Evolutionary conservation across 2,329 filamentous ascomycete genomes (phyloP), one percentile per base, ranked within the genome.

Genomic region (Blumeria graminis): DNA sequence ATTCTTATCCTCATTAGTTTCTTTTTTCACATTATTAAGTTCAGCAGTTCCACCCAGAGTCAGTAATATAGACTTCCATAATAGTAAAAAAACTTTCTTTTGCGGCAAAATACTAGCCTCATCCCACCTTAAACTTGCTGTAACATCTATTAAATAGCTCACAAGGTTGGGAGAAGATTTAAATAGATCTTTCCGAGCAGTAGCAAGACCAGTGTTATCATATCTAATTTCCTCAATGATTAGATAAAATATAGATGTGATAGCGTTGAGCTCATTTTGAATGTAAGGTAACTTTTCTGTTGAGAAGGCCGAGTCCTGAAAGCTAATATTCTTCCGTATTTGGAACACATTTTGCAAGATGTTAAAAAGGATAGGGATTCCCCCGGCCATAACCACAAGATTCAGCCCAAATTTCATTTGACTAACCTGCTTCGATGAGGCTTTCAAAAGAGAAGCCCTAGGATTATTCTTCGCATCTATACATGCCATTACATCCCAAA

Each of bases 31-130:
- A 57, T 78, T 74, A 34, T 81, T 77, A 16, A 94, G 76, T 60
- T 88, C 81, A 56, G 78, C 68, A 39, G 80, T 81, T 43, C 87
- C 86, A 32, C 92, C 92, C 66, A 96, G 92, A 0, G 84, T 76
- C 1, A 96, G 76, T 14, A 96, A 72, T 8, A 94, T 78, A 0
- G 86, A 82, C 70, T 98, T 98, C 90, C 92, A 96, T 53, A 93
- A 78, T 1, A 96, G 72, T 7, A 95, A 72, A 56, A 94, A 80
- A 43, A 92, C 77, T 74, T 83, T 74, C 61, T 78, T 78, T 58
- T 84, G 76, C 56, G 73, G 82, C 66, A 74, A 73, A 60, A 61
- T 76, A 69, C 63, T 80, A 63, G 77, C 77, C 70, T 75, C 84
- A 65, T 86, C 82, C 82, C 84, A 89, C 56, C 84, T 76, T 57